Conservation (phyloP, 495 filamentous ascomycete species). For the Neurospora sublineolata region DNA sequence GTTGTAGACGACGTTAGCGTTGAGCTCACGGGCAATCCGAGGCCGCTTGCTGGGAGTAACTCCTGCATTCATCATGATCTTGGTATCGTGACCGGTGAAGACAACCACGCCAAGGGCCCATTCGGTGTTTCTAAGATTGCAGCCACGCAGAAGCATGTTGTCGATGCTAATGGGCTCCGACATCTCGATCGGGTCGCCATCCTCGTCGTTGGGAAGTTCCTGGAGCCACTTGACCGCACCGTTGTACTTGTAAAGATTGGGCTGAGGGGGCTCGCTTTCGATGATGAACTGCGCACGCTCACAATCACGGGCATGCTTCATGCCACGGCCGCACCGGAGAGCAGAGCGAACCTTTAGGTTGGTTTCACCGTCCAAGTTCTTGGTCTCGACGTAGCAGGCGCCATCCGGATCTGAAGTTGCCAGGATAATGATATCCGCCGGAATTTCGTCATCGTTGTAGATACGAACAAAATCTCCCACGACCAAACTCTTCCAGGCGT, state of each 20-base stretch:
- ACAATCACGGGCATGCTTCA: conserved; percentile 87
- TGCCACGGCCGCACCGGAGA: conserved; percentile 67
- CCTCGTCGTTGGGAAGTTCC: conserved; percentile 45
- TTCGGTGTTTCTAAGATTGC: conserved; percentile 88
- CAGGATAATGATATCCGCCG: conserved; percentile 90
- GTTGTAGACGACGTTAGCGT: conserved; percentile 97
- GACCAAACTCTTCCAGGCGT: conserved; percentile 90
- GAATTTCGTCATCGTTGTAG: conserved; percentile 92
- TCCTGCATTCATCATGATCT: conserved; percentile 98
- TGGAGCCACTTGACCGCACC: conserved; percentile 83
- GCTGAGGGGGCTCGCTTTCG: conserved; percentile 83
- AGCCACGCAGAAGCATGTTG: conserved; percentile 87
- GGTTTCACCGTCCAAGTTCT: conserved; percentile 95
- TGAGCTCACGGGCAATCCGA: conserved; percentile 80
- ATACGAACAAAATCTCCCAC: conserved; percentile 95
- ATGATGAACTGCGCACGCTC: conserved; percentile 77
- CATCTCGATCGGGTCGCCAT: conserved; percentile 57
- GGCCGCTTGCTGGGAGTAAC: conserved; percentile 93
- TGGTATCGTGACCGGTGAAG: conserved; percentile 94
- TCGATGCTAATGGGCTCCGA: conserved; percentile 89
- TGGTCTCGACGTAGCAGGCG: conserved; percentile 95
- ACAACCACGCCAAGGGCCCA: conserved; percentile 94
- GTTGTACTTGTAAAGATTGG: conserved; percentile 89
- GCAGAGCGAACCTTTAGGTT: conserved; percentile 94
- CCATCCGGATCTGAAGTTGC: conserved; percentile 92